These are phyloP conservation scores for Rhinocladiella similis DNA, from an alignment of 2,329 filamentous ascomycete species.

Conservation along the genomic window DNA sequence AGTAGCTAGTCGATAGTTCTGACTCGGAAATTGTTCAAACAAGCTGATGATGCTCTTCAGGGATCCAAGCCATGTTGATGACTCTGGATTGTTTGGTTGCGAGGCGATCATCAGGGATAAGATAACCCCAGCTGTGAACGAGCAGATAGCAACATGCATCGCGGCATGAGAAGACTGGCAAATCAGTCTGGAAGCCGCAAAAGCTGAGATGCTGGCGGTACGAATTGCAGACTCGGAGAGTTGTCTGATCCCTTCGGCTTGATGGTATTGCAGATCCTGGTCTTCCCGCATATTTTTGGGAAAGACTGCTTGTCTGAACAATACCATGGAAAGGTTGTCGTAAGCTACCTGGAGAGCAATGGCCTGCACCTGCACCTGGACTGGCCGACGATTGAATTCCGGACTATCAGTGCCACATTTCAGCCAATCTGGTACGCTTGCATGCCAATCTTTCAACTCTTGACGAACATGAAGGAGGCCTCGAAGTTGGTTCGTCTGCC, in stretches of 20 bases:
- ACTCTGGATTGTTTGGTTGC: neutral
- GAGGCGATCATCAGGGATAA: slow-evolving; percentile 1
- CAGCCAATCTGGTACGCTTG: neutral
- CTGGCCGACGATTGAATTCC: neutral
- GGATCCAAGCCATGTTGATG: too few relatives aligned
- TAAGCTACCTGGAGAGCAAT: slow-evolving; percentile 6
- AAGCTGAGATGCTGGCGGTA: slow-evolving; percentile 7
- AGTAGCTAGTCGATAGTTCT: slow-evolving; percentile 7
- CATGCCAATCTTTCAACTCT: neutral
- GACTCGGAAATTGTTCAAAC: slow-evolving; percentile 3
- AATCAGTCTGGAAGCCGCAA: neutral
- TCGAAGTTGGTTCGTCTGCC: neutral
- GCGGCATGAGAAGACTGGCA: slow-evolving; percentile 4
- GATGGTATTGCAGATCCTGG: too few relatives aligned
- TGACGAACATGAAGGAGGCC: neutral
- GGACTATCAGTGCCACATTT: neutral
- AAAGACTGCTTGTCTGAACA: slow-evolving; percentile 8
- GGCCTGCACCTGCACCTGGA: slow-evolving; percentile 2
- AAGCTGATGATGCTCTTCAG: slow-evolving; percentile 5
- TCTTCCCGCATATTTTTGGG: neutral
- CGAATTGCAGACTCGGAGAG: slow-evolving; percentile 4
- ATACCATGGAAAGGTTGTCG: slow-evolving; percentile 8
- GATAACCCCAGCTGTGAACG: slow-evolving; percentile 5
- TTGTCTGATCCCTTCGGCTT: neutral
- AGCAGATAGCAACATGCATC: slow-evolving; percentile 7